Evolutionary conservation across 169 alveolate genomes (phyloP).

Genomic region (Eimeria praecox): DNA sequence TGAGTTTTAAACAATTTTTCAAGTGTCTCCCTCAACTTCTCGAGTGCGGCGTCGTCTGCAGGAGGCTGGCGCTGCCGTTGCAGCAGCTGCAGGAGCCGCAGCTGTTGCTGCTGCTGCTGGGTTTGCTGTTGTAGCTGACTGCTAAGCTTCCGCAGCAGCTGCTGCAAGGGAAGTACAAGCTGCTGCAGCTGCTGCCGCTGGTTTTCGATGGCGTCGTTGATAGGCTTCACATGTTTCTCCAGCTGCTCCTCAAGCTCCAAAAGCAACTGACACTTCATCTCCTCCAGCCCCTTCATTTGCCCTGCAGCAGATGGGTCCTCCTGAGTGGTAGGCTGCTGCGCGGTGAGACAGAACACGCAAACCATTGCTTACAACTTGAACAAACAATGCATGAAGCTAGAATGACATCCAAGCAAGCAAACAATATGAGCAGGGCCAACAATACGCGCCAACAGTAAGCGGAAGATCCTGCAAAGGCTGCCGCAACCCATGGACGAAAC

Average conservation of each 20-base stretch:
- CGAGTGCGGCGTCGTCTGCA: neutral
- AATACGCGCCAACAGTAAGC: neutral
- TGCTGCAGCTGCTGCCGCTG: slow-evolving; percentile 17
- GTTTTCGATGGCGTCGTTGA: neutral
- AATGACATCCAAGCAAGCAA: neutral
- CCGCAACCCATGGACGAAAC: neutral
- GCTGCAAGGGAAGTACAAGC: neutral
- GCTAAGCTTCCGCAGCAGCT: neutral
- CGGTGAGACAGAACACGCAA: slow-evolving; percentile 9
- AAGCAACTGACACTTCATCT: neutral
- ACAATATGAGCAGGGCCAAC: neutral
- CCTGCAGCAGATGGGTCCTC: neutral
- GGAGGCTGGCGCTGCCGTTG: slow-evolving; percentile 7
- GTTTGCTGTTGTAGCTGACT: neutral
- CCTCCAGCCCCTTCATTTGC: slow-evolving; percentile 16
- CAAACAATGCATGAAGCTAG: neutral
- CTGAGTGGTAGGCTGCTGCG: slow-evolving; percentile 3
- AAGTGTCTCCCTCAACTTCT: neutral
- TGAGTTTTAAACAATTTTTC: neutral
- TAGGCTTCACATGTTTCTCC: neutral
- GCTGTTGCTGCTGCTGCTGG: slow-evolving; percentile 63
- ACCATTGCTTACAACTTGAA: too few species aligned
- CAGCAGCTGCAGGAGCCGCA: neutral
- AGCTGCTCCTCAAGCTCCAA: slow-evolving; percentile 20
- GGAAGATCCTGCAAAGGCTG: neutral